Conservation (phyloP, 345 rosid species). For the Mangifera indica region DNA sequence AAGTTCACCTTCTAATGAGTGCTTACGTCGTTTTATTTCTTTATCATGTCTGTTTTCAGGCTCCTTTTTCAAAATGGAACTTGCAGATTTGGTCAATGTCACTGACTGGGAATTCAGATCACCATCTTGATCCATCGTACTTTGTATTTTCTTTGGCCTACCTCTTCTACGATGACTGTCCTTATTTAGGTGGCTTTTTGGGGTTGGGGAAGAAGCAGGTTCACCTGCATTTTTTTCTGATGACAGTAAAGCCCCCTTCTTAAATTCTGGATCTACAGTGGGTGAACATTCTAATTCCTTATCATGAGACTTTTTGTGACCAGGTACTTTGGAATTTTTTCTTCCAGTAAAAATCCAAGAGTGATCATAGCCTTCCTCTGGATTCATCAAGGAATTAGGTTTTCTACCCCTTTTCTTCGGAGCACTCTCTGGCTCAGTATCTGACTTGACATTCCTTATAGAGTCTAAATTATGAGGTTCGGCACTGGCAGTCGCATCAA, state of each 20-base stretch:
- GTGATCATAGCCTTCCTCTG: constrained; percentile 65
- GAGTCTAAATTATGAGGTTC: constrained; percentile 22
- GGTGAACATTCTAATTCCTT: constrained; percentile 29
- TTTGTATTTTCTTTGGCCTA: constrained; percentile 29
- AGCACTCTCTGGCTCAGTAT: constrained; percentile 35
- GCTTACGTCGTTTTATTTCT: constrained; percentile 29
- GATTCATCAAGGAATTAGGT: constrained; percentile 64
- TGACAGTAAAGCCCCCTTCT: constrained; percentile 29
- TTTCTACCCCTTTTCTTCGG: constrained; percentile 57
- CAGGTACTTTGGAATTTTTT: constrained; percentile 29
- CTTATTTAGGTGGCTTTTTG: constrained; percentile 14
- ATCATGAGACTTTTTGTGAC: constrained; percentile 29
- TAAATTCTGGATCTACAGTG: constrained; percentile 28
- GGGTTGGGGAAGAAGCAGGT: constrained; percentile 18
- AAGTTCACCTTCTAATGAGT: constrained; percentile 21
- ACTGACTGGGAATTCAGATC: constrained; percentile 33
- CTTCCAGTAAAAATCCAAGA: constrained; percentile 40
- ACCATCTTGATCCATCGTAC: constrained; percentile 29
- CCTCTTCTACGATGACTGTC: constrained; percentile 37
- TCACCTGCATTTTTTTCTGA: constrained; percentile 6
- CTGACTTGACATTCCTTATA: constrained; percentile 27
- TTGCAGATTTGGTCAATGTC: constrained; percentile 22
- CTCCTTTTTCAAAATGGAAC: constrained; percentile 25
- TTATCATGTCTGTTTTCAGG: constrained; percentile 28
- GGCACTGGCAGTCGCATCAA: constrained; percentile 15